Base-by-base conservation (phyloP, 345 rosid genomes). In the Isatis tinctoria region DNA sequence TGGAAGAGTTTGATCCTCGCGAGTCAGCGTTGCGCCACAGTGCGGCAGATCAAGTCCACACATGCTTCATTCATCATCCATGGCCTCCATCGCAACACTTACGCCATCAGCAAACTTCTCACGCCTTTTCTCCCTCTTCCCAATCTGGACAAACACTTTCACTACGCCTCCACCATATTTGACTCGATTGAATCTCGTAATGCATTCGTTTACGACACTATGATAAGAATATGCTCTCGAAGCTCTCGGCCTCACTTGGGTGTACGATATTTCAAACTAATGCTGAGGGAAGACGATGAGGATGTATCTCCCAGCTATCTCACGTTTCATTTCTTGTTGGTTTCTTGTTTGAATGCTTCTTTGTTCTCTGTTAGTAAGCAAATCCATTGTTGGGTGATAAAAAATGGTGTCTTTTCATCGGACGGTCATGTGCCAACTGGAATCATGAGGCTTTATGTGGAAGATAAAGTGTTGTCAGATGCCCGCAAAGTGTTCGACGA, bases 401-500 rank as follows among this genome's bases (percentile, higher is more conserved):
- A 86, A 71, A 85, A 81, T 61, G 88, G 83, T 18, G 78, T 77
- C 24, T 30, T 74, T 28, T 37, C n/a, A 4, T 77, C 75, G n/a
- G 90, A 86, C 58, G 79, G 81, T 57, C 84, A 86, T 74, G 83
- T 82, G 12, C 87, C 84, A 69, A 86, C 85, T 3, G 80, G 78
- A 14, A 28, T 84, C 32, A 18, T 83, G n/a, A 28, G 85, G 45
- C 5, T 86, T 54, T 84, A 83, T 41, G 53, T 57, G 0, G 72
- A 69, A 65, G 56, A 59, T 53, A 72, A 45, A 58, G 39, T 63
- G 3, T 71, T 82, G 63, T 13, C 16, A 10, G 80, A 86, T 69
- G 83, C 88, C 0, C 82, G 48, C 58, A 85, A 81, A 43, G 56
- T 82, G 84, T 86, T 86, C 32, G 90, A 83, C 33, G 90, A 88